Evolutionary conservation across 2,329 filamentous ascomycete species (phyloP).

Genomic region (Claviceps fusiformis): DNA sequence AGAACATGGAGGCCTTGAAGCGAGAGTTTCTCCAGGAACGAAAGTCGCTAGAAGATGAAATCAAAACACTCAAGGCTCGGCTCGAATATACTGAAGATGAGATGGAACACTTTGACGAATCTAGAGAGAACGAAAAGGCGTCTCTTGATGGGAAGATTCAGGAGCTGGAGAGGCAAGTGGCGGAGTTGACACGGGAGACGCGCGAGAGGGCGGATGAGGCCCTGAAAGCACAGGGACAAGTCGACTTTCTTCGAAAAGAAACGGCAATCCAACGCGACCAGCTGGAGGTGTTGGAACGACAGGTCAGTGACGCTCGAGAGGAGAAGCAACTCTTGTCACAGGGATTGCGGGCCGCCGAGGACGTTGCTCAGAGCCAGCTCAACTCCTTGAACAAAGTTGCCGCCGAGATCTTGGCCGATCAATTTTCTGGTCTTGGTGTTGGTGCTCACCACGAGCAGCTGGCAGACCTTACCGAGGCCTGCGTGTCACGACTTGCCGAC

Average conservation of each 20-base stretch:
- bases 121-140: constrained; percentile 67
- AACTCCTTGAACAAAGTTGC: constrained; percentile 45
- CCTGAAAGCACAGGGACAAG: constrained; percentile 46
- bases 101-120: constrained; percentile 71
- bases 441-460: constrained; percentile 42
- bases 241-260: constrained; percentile 50
- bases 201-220: constrained; percentile 33
- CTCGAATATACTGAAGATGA: constrained; percentile 88
- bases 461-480: constrained; percentile 42
- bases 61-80: constrained; percentile 59
- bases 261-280: constrained; percentile 44
- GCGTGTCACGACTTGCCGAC: constrained; percentile 44
- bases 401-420: constrained; percentile 40
- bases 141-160: constrained; percentile 55
- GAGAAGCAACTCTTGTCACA: constrained; percentile 37
- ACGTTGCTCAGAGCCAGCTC: constrained; percentile 36
- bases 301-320: constrained; percentile 42
- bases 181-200: constrained; percentile 42
- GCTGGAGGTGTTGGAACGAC: constrained; percentile 42
- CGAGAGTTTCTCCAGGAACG: constrained; percentile 78
- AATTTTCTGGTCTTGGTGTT: constrained; percentile 11
- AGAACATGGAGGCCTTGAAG: constrained; percentile 87
- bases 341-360: constrained; percentile 36
- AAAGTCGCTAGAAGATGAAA: constrained; percentile 68
- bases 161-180: constrained; percentile 56